phyloP scores from a whole-genome alignment of 2,329 filamentous ascomycete species.

The Xylaria sp. region DNA sequence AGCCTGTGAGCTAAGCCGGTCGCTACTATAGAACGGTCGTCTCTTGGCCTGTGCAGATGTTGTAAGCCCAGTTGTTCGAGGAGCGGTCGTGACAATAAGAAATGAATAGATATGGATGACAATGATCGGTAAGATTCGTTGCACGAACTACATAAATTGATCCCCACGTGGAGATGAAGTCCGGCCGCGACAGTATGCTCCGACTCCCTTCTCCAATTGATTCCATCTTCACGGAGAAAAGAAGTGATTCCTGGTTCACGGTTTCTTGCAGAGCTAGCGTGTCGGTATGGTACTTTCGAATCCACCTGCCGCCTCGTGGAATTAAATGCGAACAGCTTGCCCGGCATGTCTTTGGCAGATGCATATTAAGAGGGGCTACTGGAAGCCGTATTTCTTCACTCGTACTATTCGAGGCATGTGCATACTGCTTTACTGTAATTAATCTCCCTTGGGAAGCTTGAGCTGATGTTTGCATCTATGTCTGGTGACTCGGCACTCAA shows the following conservation, averaged over 20 bases:
- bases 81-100: neutral
- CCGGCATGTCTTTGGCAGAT: constrained; percentile 27
- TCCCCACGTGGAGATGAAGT: constrained; percentile 19
- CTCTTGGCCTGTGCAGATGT: constrained; percentile 26
- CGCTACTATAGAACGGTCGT: constrained; percentile 18
- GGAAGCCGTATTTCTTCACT: constrained; percentile 6
- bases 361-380: constrained; percentile 16
- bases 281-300: constrained; percentile 35
- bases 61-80: constrained; percentile 30
- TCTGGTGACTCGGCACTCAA: constrained; percentile 28
- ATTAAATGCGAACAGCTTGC: constrained; percentile 35
- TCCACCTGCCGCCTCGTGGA: constrained; percentile 30
- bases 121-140: too few species aligned
- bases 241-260: constrained; percentile 30
- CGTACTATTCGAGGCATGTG: constrained; percentile 5
- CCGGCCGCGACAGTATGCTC: constrained; percentile 22
- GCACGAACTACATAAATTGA: too few species aligned
- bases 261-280: constrained; percentile 39
- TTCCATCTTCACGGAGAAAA: constrained; percentile 26
- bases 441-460: constrained; percentile 20
- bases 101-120: neutral
- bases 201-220: neutral
- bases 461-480: constrained; percentile 26
- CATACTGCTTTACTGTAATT: neutral
- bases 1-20: constrained; percentile 26